These are phyloP conservation scores for Gaertneriomyces semiglobifer DNA, from an alignment of 192 early-diverging fungal genomes.

Conservation along the genomic window DNA sequence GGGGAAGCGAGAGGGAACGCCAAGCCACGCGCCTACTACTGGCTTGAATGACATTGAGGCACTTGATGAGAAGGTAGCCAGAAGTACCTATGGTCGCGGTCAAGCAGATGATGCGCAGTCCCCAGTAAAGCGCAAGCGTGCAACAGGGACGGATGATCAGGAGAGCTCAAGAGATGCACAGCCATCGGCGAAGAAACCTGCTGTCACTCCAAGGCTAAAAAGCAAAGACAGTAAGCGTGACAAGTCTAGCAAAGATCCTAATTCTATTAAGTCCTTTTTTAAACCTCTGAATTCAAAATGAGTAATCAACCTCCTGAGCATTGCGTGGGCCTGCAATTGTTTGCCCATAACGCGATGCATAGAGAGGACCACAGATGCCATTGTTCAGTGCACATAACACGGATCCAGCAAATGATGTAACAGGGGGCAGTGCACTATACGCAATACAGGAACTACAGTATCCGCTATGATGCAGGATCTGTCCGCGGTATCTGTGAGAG, in stretches of 20 bases:
- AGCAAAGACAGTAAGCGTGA: not conserved
- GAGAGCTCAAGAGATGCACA: not conserved
- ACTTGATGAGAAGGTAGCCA: not conserved
- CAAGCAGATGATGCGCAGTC: not conserved
- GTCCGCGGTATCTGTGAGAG: no score
- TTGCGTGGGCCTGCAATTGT: no score
- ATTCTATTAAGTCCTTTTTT: conserved; percentile 5
- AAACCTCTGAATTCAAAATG: conserved; percentile 11
- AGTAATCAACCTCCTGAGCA: no score
- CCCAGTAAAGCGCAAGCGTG: not conserved
- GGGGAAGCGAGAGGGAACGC: not conserved
- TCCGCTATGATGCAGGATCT: no score
- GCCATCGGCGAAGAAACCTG: not conserved
- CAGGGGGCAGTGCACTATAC: no score
- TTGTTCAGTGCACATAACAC: no score
- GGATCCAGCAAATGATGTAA: no score
- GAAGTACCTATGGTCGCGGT: not conserved
- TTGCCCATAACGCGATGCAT: no score
- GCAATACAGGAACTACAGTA: no score
- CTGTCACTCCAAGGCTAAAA: not conserved
- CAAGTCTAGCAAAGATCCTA: not conserved
- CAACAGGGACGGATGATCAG: not conserved
- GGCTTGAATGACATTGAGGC: not conserved
- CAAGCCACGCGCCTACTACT: not conserved
- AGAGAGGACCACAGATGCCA: no score